Evolutionary conservation across 2,329 filamentous ascomycete genomes (phyloP), one percentile per base, ranked within the genome.

Genomic region (Dactylonectria estremocensis): DNA sequence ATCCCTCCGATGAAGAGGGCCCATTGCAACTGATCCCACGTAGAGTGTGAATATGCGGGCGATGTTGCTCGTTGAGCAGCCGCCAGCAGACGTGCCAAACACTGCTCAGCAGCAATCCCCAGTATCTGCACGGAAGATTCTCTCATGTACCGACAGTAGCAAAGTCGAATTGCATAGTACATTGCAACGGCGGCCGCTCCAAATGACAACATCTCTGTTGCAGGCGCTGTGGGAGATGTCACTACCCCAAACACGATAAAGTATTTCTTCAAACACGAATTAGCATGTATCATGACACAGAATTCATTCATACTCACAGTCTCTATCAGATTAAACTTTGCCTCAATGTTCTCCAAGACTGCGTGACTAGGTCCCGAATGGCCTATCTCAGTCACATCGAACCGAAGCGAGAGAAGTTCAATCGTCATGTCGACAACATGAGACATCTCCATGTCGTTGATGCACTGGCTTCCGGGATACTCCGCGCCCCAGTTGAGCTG

Each of bases 351-450:
- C 18, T 18, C 28, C 13, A 50, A 13, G 3, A 6, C 20, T 16
- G 46, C 2, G 8, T 24, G 24, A 5, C 16, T 53, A 6, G 14
- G 28, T 14, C 10, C 22, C 3, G 46, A 61, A 7, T 50, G 33
- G 10, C 13, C 31, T 13, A 61, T n/a, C 20, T 61, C 57, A 2
- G 31, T 31, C 5, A 49, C 57, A 40, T 61, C 45, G 24, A 61
- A 52, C 0, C 57, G 45, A 28, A 61, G 48, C 14, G 20, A n/a
- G 7, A 43, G 20, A 14, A 61, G 16, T 3, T 61, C 57, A 3
- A 61, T 46, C 16, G 24, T 61, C 57, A 61, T 61, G 31, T 61
- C 57, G 5, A 61, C 57, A 5, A 53, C 13, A 7, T 35, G 57
- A 11, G 57, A 40, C 45, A 53, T 61, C 14, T 50, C 48, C 6